Evolutionary conservation across 768 basidiomycete species (phyloP).

Genomic region (Mycena galericulata): DNA sequence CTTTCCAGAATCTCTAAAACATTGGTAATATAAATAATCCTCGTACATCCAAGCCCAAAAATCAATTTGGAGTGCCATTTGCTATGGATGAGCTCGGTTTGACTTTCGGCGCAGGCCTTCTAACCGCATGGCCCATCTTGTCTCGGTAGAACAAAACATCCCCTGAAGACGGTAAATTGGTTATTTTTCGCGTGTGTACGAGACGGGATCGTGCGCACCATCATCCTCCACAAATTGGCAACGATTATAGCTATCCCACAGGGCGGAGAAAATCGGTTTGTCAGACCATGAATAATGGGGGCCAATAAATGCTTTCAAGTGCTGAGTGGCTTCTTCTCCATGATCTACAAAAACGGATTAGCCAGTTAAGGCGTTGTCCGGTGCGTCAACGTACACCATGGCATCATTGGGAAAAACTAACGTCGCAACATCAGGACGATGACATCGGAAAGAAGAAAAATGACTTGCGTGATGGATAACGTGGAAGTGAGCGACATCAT

Average conservation of each 20-base stretch:
- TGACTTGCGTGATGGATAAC: conserved; percentile 67
- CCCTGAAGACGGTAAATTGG: conserved; percentile 38
- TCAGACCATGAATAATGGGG: conserved; percentile 61
- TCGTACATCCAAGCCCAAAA: too few relatives aligned
- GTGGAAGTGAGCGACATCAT: conserved; percentile 70
- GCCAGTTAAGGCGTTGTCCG: not conserved
- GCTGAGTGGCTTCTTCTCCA: conserved; percentile 61
- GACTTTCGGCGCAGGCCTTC: conserved; percentile 44
- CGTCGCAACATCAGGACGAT: conserved; percentile 12
- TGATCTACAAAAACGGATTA: conserved; percentile 52
- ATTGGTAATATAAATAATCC: too few relatives aligned
- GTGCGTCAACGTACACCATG: conserved; percentile 57
- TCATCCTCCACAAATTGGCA: conserved; percentile 72
- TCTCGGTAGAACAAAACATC: conserved; percentile 61
- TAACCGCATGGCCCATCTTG: conserved; percentile 52
- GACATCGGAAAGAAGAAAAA: not conserved
- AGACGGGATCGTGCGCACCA: conserved; percentile 42
- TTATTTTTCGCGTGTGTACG: not conserved
- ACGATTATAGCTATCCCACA: conserved; percentile 67
- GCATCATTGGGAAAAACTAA: conserved; percentile 71
- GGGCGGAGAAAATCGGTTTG: conserved; percentile 55
- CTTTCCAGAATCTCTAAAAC: too few relatives aligned
- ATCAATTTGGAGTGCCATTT: too few relatives aligned
- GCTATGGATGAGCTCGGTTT: too few relatives aligned
- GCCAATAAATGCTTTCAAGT: conserved; percentile 61